Evolutionary conservation across 495 filamentous ascomycete genomes (phyloP), one percentile per base, ranked within the genome.

Genomic region (Daldinia childiae): DNA sequence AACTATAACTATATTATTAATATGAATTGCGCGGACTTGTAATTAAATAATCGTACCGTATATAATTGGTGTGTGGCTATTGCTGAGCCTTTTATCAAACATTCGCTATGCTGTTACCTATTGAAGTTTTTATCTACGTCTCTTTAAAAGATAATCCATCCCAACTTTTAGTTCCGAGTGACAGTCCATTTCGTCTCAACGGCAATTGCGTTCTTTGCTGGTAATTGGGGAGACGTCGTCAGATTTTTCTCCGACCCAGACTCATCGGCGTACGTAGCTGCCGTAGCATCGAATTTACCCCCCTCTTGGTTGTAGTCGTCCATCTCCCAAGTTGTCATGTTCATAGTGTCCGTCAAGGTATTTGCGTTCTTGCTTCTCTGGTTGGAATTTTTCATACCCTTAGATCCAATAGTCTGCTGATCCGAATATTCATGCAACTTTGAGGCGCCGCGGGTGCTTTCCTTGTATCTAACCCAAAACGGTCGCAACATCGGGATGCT

Each of bases 401-500:
- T 36, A 15, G 62, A 65, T 51, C 57, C 55, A 30, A 17, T 43
- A 21, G 43, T 59, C 14, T 54, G 55, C 19, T 54, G 43, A 14
- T 67, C 57, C 14, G 64, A 67, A 43, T 39, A 60, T 52, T 67
- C 64, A 7, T 21, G 30, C 7, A 67, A 8, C 43, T 60, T 58
- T 17, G 64, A 67, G 19, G 55, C 64, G 19, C 64, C 64, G 64
- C 56, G 55, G 3, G 51, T 57, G n/a, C 56, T 43, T 19, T 67
- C 24, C 32, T 30, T 69, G 36, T 61, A 72, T 21, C 50, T 45
- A 1, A 29, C 56, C 26, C 61, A 64, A 14, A 74, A 68, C 4
- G 72, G 72, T 2, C 68, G 63, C 26, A 68, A 58, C 68, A 68
- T 74, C 4, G 68, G 68, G 29, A 74, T 58, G 32, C 58, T 60